phyloP scores from a whole-genome alignment of 1,284 basidiomycete species.

The Termitomyces sp. region DNA sequence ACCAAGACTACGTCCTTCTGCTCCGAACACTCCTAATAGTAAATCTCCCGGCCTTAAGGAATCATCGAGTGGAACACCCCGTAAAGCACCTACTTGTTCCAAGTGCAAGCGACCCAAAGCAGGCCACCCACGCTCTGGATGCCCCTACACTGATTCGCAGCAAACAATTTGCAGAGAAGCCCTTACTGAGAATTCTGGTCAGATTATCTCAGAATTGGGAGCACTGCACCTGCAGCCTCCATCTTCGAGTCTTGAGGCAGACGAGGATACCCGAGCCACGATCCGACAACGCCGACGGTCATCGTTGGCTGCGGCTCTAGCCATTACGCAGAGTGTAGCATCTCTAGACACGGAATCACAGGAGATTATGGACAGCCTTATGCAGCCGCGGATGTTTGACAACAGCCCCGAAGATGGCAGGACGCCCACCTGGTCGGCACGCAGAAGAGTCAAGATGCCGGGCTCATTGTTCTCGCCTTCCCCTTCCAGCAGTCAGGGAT shows the following conservation, averaged over 20 bases:
- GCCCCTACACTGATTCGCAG: slow-evolving; percentile 36
- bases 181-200: slow-evolving; percentile 15
- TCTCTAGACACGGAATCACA: slow-evolving; percentile 37
- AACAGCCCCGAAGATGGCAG: slow-evolving; percentile 28
- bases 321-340: slow-evolving; percentile 27
- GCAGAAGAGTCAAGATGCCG: slow-evolving; percentile 41
- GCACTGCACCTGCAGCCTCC: slow-evolving; percentile 33
- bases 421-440: slow-evolving; percentile 19
- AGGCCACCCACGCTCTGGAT: slow-evolving; percentile 56
- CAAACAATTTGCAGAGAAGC: slow-evolving; percentile 9
- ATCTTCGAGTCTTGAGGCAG: slow-evolving; percentile 11
- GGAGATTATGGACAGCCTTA: slow-evolving; percentile 32
- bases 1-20: slow-evolving; percentile 25
- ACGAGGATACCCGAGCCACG: slow-evolving; percentile 25
- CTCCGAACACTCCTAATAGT: slow-evolving; percentile 19
- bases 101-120: slow-evolving; percentile 48
- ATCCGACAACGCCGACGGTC: slow-evolving; percentile 26
- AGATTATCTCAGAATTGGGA: slow-evolving; percentile 27
- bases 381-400: slow-evolving; percentile 32
- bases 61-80: slow-evolving; percentile 27
- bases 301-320: slow-evolving; percentile 20
- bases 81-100: slow-evolving; percentile 45
- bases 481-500: slow-evolving; percentile 34
- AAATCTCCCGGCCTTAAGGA: slow-evolving; percentile 10
- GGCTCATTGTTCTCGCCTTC: slow-evolving; percentile 46